Evolutionary conservation across 345 rosid genomes (phyloP).

Genomic region (Microcos paniculata): DNA sequence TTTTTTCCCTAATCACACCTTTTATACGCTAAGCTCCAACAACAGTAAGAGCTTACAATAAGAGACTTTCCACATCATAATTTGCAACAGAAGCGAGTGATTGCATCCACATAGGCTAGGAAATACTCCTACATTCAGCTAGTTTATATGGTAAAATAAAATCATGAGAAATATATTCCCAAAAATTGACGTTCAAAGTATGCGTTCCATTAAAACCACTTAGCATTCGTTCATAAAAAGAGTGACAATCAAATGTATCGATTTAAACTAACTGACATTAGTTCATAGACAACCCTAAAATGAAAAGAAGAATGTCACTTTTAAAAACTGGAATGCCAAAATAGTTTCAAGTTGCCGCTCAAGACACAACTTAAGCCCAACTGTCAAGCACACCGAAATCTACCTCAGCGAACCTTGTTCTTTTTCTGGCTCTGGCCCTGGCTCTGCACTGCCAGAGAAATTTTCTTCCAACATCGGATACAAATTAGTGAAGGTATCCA

Average conservation of each 20-base stretch:
- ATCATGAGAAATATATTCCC: not conserved
- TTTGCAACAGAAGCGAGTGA: not conserved
- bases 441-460: constrained; percentile 39
- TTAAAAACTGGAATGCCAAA: not conserved
- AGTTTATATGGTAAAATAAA: not conserved
- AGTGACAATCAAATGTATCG: not conserved
- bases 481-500: constrained; percentile 63
- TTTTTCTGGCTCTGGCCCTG: constrained; percentile 48
- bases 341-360: not conserved
- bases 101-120: not conserved
- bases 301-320: not conserved
- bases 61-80: not conserved
- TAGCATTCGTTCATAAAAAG: not conserved
- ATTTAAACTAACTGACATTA: not conserved
- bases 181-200: not conserved
- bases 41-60: not conserved
- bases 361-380: not conserved
- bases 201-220: not conserved
- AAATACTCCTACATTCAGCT: not conserved
- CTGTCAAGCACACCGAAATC: not conserved
- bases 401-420: constrained; percentile 44
- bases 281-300: not conserved
- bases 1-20: too few species aligned
- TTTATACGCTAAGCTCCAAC: too few species aligned
- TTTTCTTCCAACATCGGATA: constrained; percentile 80